These are phyloP conservation scores for Gaeumannomyces tritici DNA, from an alignment of 2,329 filamentous ascomycete species.

Conservation along the genomic window DNA sequence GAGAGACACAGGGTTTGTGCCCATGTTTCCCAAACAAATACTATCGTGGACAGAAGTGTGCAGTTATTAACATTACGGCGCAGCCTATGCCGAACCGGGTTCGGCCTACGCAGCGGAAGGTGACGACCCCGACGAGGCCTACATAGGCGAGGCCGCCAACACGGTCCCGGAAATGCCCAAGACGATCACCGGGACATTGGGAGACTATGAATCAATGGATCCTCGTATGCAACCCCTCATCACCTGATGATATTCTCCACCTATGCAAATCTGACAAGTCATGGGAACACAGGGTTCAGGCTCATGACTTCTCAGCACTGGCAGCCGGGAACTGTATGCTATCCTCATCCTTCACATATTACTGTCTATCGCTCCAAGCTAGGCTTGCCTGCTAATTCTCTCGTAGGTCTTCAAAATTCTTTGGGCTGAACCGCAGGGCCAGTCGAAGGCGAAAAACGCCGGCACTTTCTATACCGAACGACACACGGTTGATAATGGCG, in stretches of 20 bases:
- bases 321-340: not conserved
- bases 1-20: not conserved
- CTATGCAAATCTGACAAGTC: not conserved
- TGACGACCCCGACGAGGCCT: not conserved
- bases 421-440: constrained; percentile 42
- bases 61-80: not conserved
- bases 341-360: not conserved
- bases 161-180: not conserved
- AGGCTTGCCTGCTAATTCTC: not conserved
- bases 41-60: not conserved
- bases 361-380: not conserved
- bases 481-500: not conserved
- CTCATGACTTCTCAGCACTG: not conserved
- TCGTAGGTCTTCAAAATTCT: constrained; percentile 43
- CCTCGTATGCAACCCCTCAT: not conserved
- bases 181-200: not conserved
- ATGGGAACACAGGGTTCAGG: not conserved
- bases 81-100: not conserved
- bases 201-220: not conserved
- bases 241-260: not conserved
- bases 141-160: not conserved
- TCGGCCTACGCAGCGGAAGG: not conserved
- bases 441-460: constrained; percentile 3
- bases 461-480: not conserved
- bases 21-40: too few species aligned